Conservation (phyloP, 1,139 yeast species). For the Diutina rugosa region DNA sequence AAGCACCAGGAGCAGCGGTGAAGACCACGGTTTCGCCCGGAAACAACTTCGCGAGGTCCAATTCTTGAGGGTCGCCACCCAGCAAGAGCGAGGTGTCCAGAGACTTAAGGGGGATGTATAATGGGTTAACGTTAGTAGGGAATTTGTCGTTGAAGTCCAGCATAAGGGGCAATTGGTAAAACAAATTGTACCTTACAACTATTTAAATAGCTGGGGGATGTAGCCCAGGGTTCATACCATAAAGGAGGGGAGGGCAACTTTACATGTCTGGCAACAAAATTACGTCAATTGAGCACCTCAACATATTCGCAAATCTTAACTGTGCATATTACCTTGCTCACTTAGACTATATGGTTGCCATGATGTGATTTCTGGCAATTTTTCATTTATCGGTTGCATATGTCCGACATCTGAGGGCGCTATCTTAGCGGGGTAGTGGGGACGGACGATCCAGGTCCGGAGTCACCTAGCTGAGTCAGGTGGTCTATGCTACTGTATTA, state of each 20-base stretch:
- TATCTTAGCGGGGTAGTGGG: neutral
- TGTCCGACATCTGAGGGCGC: neutral
- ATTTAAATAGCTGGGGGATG: neutral
- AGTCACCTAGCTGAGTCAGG: neutral
- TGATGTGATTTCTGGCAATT: neutral
- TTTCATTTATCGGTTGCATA: neutral
- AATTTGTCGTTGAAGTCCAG: neutral
- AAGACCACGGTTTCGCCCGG: neutral
- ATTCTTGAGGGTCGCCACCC: neutral
- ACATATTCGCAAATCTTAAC: neutral
- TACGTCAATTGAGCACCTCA: neutral
- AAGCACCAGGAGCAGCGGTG: constrained; percentile 1
- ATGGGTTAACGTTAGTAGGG: neutral
- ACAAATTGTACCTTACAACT: neutral
- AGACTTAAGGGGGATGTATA: neutral
- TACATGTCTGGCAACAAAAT: neutral
- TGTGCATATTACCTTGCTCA: neutral
- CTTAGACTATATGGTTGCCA: no score
- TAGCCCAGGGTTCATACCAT: neutral
- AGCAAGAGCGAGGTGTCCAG: neutral
- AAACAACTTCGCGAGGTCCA: neutral
- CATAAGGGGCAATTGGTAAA: neutral
- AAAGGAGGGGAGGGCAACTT: neutral
- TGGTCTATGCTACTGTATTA: neutral
- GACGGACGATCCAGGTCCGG: neutral